phyloP scores from a whole-genome alignment of 1,139 yeast genomes.

The Yamadazyma spencermartinsiae region DNA sequence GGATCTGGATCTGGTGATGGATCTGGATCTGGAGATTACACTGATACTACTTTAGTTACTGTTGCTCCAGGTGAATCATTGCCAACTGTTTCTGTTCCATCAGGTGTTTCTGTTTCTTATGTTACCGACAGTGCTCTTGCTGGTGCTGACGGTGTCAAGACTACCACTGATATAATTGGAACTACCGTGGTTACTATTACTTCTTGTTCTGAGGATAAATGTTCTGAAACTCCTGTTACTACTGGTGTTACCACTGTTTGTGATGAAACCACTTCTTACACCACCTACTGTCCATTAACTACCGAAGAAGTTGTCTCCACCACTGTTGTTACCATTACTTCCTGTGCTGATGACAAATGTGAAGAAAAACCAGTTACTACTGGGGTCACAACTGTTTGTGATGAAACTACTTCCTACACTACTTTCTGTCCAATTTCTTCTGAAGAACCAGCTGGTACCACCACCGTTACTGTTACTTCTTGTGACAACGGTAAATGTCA shows the following conservation, averaged over 20 bases:
- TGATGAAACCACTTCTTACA: constrained; percentile 30
- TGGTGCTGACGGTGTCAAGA: constrained; percentile 19
- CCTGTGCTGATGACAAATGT: constrained; percentile 43
- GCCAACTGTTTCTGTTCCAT: constrained; percentile 8
- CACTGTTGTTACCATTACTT: constrained; percentile 43
- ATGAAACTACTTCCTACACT: constrained; percentile 30
- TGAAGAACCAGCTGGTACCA: constrained; percentile 12
- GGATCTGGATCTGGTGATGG: constrained; percentile 7
- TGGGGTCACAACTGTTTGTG: constrained; percentile 33
- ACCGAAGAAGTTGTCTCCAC: constrained; percentile 18
- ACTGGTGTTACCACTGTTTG: constrained; percentile 21
- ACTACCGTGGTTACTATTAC: constrained; percentile 42
- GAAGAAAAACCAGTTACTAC: constrained; percentile 31
- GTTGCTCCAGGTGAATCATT: constrained; percentile 11
- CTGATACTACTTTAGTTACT: constrained; percentile 14
- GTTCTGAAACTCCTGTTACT: constrained; percentile 27
- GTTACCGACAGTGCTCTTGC: constrained; percentile 16
- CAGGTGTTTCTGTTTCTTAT: constrained; percentile 5
- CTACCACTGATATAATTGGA: constrained; percentile 22
- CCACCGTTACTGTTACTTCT: constrained; percentile 25
- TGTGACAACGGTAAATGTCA: constrained; percentile 29
- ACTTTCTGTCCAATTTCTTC: constrained; percentile 32
- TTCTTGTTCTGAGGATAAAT: constrained; percentile 42
- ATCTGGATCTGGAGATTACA: constrained; percentile 6
- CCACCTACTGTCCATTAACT: constrained; percentile 35